phyloP scores from a whole-genome alignment of 2,329 filamentous ascomycete species.

The Rutstroemia sp. region DNA sequence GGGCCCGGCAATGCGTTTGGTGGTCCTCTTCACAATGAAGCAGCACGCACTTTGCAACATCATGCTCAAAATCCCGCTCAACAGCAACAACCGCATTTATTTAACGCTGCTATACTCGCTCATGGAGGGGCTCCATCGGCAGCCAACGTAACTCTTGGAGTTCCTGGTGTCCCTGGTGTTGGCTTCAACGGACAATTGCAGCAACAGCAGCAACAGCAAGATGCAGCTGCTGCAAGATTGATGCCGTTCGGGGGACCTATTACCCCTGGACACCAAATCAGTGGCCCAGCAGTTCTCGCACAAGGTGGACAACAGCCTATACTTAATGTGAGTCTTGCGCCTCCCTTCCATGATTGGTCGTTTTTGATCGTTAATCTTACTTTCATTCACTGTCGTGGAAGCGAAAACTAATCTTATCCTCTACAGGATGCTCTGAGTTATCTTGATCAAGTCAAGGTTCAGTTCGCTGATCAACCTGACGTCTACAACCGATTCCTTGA shows the following conservation, averaged over 20 bases:
- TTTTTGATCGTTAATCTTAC: neutral
- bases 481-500: conserved; percentile 96
- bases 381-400: neutral
- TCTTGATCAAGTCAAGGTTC: conserved; percentile 95
- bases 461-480: conserved; percentile 93
- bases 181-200: conserved; percentile 53
- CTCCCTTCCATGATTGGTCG: neutral
- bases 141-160: conserved; percentile 43
- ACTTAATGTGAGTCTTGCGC: conserved; percentile 50
- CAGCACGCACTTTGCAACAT: conserved; percentile 45
- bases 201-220: conserved; percentile 31
- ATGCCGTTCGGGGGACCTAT: conserved; percentile 44
- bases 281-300: conserved; percentile 45
- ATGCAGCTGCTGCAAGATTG: conserved; percentile 54
- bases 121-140: conserved; percentile 41
- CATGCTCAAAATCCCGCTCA: conserved; percentile 37
- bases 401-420: conserved; percentile 11
- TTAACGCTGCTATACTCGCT: conserved; percentile 38
- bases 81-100: conserved; percentile 48
- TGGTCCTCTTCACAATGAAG: conserved; percentile 46
- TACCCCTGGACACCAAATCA: conserved; percentile 27
- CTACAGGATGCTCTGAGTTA: conserved; percentile 78
- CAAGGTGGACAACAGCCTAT: conserved; percentile 76
- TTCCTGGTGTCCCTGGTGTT: conserved; percentile 45
- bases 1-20: conserved; percentile 40